A percentile compares a stretch with the other conserved stretches of the same genome.
Evolutionary conservation across 495 filamentous ascomycete species (phyloP).

Genomic region (Hypoxylon fuscum): DNA sequence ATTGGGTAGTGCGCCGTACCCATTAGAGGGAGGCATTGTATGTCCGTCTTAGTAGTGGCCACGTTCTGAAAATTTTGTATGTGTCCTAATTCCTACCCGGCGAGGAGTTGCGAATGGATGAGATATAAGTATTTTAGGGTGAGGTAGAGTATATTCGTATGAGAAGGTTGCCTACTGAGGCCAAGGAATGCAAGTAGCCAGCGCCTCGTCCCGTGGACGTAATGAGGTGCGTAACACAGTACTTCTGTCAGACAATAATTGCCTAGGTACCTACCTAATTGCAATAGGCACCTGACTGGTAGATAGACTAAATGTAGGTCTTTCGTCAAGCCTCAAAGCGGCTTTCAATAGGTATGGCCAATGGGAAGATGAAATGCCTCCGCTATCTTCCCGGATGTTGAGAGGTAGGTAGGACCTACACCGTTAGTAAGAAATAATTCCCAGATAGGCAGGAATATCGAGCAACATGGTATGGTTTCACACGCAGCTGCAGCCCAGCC

Average conservation of each 20-base stretch:
- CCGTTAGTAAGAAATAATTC: slow-evolving; percentile 5
- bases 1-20: slow-evolving; percentile 28
- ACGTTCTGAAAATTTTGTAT: neutral
- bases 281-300: no score
- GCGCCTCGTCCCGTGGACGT: neutral
- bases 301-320: neutral
- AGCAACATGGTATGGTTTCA: slow-evolving; percentile 16
- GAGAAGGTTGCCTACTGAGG: neutral
- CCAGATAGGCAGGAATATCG: slow-evolving; percentile 35
- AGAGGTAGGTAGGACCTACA: neutral
- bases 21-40: slow-evolving; percentile 35
- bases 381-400: neutral
- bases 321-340: neutral
- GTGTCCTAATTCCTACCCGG: neutral
- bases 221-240: neutral
- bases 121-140: neutral
- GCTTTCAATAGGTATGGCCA: neutral
- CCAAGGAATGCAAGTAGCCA: neutral
- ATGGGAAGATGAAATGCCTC: slow-evolving; percentile 1
- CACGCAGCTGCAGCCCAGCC: slow-evolving; percentile 15
- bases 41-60: neutral
- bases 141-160: no score
- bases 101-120: neutral
- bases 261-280: no score
- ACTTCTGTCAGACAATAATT: no score